These are phyloP conservation scores for Lodderomyces beijingensis DNA, from an alignment of 1,139 yeast genomes.

Conservation along the genomic window DNA sequence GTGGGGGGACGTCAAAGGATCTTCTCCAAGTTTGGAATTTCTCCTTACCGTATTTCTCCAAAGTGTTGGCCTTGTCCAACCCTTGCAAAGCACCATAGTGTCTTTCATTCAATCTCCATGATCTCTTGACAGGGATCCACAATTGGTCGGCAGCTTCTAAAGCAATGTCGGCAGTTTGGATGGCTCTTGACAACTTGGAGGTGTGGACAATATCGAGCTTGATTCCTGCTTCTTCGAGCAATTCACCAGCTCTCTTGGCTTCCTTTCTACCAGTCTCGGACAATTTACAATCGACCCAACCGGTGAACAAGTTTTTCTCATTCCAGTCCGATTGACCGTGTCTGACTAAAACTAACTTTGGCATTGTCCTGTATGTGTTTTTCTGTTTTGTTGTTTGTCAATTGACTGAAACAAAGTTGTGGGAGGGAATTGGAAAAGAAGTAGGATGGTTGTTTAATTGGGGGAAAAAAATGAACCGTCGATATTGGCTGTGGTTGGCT, in stretches of 20 bases:
- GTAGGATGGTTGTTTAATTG: too few relatives aligned
- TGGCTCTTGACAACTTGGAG: constrained; percentile 90
- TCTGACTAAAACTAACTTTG: constrained; percentile 78
- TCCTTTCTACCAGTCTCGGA: constrained; percentile 83
- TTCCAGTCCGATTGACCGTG: constrained; percentile 99
- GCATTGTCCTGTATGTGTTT: constrained; percentile 33
- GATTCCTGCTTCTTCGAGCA: constrained; percentile 82
- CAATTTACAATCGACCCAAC: constrained; percentile 96
- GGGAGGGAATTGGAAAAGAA: too few relatives aligned
- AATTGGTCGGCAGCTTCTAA: constrained; percentile 84
- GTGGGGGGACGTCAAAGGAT: constrained; percentile 96
- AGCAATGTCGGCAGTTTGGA: constrained; percentile 96
- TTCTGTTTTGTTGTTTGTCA: too few relatives aligned
- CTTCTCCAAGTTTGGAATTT: constrained; percentile 98
- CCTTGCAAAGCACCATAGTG: constrained; percentile 99
- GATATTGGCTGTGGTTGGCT: too few relatives aligned
- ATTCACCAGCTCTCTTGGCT: constrained; percentile 91
- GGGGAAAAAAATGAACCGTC: too few relatives aligned
- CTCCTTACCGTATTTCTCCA: constrained; percentile 84
- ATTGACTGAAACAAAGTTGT: too few relatives aligned
- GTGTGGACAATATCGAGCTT: constrained; percentile 88
- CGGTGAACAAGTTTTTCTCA: constrained; percentile 96
- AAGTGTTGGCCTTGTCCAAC: constrained; percentile 93
- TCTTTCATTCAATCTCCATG: constrained; percentile 98
- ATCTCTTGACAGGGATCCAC: constrained; percentile 89